Conservation (phyloP, 768 basidiomycete species). For the Ramaria rubella region DNA sequence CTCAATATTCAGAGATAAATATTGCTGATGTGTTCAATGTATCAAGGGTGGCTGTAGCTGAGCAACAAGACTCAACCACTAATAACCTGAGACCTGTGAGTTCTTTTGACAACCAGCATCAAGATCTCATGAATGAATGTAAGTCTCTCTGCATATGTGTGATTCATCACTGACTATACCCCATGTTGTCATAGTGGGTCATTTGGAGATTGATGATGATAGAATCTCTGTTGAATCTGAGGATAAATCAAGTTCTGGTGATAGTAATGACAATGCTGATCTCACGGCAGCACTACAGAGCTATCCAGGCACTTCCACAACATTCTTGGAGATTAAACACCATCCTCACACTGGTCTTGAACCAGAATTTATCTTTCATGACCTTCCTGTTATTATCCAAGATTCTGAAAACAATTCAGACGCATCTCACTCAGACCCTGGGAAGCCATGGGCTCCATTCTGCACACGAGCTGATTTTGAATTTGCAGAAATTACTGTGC, state of each 20-base stretch:
- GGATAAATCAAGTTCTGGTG: not conserved
- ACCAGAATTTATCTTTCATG: not conserved
- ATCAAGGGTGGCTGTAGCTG: not conserved
- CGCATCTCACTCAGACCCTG: not conserved
- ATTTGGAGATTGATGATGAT: not conserved
- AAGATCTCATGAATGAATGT: not conserved
- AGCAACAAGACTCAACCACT: not conserved
- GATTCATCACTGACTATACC: not conserved
- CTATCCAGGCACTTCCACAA: not conserved
- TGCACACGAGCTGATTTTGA: constrained; percentile 21
- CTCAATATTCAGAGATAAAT: too few relatives aligned
- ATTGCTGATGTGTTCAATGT: not conserved
- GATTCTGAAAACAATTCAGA: not conserved
- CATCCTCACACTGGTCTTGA: not conserved
- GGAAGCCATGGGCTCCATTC: constrained; percentile 23
- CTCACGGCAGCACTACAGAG: not conserved
- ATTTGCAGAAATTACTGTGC: constrained; percentile 21
- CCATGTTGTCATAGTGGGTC: not conserved
- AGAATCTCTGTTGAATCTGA: not conserved
- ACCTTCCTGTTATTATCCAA: not conserved
- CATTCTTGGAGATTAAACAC: not conserved
- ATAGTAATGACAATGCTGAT: not conserved
- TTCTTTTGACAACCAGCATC: not conserved
- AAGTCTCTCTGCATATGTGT: not conserved
- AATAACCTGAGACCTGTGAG: not conserved